These are phyloP conservation scores for Casuarina equisetifolia DNA, from an alignment of 306 rosid genomes.

Conservation along the genomic window DNA sequence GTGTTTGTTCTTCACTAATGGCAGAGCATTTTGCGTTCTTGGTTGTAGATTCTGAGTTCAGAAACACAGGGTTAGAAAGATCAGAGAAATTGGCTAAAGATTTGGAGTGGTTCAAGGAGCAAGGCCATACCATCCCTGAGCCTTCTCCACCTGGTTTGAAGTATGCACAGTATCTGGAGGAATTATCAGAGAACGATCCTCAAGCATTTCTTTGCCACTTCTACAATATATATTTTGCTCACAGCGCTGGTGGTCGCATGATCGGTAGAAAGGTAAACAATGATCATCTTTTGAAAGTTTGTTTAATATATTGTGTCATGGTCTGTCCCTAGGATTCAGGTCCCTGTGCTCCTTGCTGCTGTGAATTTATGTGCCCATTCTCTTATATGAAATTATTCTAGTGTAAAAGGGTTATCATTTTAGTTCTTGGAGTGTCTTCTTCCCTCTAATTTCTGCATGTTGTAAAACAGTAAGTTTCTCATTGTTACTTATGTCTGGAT, in stretches of 20 bases:
- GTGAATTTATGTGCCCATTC: not conserved
- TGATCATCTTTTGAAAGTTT: conserved; percentile 1
- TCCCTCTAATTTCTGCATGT: not conserved
- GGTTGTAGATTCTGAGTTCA: conserved; percentile 71
- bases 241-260: conserved; percentile 96
- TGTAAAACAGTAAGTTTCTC: not conserved
- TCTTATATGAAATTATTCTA: not conserved
- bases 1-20: conserved; percentile 1
- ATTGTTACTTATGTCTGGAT: not conserved
- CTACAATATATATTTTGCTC: conserved; percentile 93
- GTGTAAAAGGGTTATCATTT: not conserved
- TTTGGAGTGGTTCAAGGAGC: conserved; percentile 92
- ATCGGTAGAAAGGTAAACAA: conserved; percentile 76
- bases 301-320: not conserved
- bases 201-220: conserved; percentile 96
- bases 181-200: conserved; percentile 71
- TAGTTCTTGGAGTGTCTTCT: not conserved
- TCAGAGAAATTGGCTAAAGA: conserved; percentile 77
- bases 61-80: conserved; percentile 94
- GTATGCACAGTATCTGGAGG: conserved; percentile 73
- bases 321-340: not conserved
- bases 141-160: conserved; percentile 81
- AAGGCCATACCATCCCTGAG: conserved; percentile 79
- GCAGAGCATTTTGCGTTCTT: not conserved
- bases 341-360: not conserved